Base-by-base conservation (phyloP, 2,329 filamentous ascomycete genomes). In the Diaporthe batatas region DNA sequence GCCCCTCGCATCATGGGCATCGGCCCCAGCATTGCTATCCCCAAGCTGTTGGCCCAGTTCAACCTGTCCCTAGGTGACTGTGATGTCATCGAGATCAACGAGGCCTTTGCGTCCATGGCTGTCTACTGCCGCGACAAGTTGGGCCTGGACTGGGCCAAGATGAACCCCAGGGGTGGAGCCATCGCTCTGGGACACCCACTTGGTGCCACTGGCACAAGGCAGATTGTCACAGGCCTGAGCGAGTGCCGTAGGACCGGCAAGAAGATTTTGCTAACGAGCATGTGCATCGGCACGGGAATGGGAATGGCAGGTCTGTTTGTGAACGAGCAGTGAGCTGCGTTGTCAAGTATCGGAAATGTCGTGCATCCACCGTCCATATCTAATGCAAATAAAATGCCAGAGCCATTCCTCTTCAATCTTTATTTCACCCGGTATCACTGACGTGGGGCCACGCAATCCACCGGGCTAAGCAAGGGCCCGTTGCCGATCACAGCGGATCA, bases 1-100 rank as follows among this genome's bases (percentile, higher is more conserved):
- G 91, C 96, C 0, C 96, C 96, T 7, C 90, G 96, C 76, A 95
- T 99, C 85, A 99, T 99, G 96, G 96, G 96, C 76, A 98, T 98
- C 77, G 94, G 94, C 71, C 94, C 94, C 47, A 91, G 91, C 55
- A 83, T 92, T 47, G 91, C 90, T 73, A 92, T 93, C 75, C 91
- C 91, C 75, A 99, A 99, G 90, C 91, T 99, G 39, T 89, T 99
- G 58, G 84, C 84, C 80, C 92, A 96, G 85, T 91, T 92, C 88
- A 91, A 92, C 83, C 84, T 99, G 74, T 90, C 88, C 32, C 86
- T 97, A 70, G 89, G 92, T 73, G 96, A 98, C 78, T 90, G 96
- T 75, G 96, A 99, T 80, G 89, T 98, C 47, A 88, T 96, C 77
- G 96, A 98, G 88, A 85, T 99, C 80, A 99, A 99, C 86, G 96